A percentile compares a stretch with the other conserved stretches of the same genome.
Evolutionary conservation across 2,329 filamentous ascomycete species (phyloP).

Genomic region (Fusarium nurragi): DNA sequence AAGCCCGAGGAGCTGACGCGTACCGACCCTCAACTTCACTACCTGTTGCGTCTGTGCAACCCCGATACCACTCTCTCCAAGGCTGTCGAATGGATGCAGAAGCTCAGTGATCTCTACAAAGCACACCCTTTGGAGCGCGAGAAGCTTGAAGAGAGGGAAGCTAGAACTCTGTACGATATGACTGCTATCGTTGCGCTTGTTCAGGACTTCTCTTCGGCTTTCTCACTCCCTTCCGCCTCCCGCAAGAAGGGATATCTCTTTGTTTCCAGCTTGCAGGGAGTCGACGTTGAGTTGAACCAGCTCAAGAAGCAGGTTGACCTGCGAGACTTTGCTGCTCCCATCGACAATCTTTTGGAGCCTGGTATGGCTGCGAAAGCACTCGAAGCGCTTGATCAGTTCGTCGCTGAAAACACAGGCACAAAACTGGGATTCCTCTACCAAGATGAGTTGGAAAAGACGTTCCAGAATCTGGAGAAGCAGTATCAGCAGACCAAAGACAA

Average conservation of each 20-base stretch:
- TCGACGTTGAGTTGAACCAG: slow-evolving; percentile 52
- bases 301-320: slow-evolving; percentile 54
- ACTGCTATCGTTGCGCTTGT: slow-evolving; percentile 52
- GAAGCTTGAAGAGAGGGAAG: slow-evolving; percentile 47
- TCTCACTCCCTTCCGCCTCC: slow-evolving; percentile 51
- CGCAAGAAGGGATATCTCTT: slow-evolving; percentile 54
- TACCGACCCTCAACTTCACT: slow-evolving; percentile 53
- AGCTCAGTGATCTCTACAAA: slow-evolving; percentile 51
- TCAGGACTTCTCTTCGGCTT: slow-evolving; percentile 48
- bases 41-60: slow-evolving; percentile 57
- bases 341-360: slow-evolving; percentile 55
- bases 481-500: slow-evolving; percentile 42
- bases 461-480: slow-evolving; percentile 47
- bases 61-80: slow-evolving; percentile 47
- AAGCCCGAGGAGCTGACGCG: slow-evolving; percentile 52
- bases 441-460: slow-evolving; percentile 53
- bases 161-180: slow-evolving; percentile 50
- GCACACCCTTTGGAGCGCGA: slow-evolving; percentile 48
- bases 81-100: slow-evolving; percentile 53
- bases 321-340: slow-evolving; percentile 52
- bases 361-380: slow-evolving; percentile 51
- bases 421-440: slow-evolving; percentile 57
- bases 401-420: slow-evolving; percentile 51
- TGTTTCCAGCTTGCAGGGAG: slow-evolving; percentile 43
- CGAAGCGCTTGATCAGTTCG: slow-evolving; percentile 49